Percentiles rank a stretch among this genome's conserved stretches.
phyloP scores from a whole-genome alignment of 306 rosid species.

The Myrica gale region DNA sequence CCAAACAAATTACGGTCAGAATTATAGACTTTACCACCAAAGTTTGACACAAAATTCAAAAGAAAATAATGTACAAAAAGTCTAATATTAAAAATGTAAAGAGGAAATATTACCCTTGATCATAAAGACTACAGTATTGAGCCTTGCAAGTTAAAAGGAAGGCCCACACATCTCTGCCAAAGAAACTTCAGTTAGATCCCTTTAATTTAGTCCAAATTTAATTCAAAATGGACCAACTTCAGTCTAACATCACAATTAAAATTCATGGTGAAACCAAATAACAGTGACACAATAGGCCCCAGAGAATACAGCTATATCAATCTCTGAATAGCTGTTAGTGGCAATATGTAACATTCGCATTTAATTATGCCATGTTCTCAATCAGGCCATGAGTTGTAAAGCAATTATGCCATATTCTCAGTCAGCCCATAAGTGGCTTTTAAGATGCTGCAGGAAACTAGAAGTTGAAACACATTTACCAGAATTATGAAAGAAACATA shows the following conservation, averaged over 20 bases:
- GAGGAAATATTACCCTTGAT: slow-evolving; percentile 77
- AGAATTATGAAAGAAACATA: not conserved
- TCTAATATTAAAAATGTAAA: not conserved
- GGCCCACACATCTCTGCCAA: slow-evolving; percentile 93
- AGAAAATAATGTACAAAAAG: slow-evolving; percentile 9
- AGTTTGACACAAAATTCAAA: slow-evolving; percentile 4
- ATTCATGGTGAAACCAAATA: slow-evolving; percentile 21
- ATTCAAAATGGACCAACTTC: slow-evolving; percentile 20
- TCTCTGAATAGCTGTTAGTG: slow-evolving; percentile 6
- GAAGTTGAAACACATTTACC: not conserved
- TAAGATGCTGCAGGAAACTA: slow-evolving; percentile 7
- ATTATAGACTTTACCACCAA: not conserved
- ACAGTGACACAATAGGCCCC: not conserved
- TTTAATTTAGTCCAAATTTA: not conserved
- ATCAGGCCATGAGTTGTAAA: not conserved
- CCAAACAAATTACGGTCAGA: slow-evolving; percentile 5
- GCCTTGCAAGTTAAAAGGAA: slow-evolving; percentile 81
- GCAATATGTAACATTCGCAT: slow-evolving; percentile 3
- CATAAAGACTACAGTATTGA: slow-evolving; percentile 88
- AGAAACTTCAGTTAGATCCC: slow-evolving; percentile 32
- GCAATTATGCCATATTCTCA: slow-evolving; percentile 7
- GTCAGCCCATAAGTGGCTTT: slow-evolving; percentile 10
- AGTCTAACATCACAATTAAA: slow-evolving; percentile 21
- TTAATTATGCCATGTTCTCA: slow-evolving; percentile 9
- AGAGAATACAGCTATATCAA: not conserved